Base-by-base conservation (phyloP, 2,329 filamentous ascomycete genomes). In the Penicillium brasilianum region DNA sequence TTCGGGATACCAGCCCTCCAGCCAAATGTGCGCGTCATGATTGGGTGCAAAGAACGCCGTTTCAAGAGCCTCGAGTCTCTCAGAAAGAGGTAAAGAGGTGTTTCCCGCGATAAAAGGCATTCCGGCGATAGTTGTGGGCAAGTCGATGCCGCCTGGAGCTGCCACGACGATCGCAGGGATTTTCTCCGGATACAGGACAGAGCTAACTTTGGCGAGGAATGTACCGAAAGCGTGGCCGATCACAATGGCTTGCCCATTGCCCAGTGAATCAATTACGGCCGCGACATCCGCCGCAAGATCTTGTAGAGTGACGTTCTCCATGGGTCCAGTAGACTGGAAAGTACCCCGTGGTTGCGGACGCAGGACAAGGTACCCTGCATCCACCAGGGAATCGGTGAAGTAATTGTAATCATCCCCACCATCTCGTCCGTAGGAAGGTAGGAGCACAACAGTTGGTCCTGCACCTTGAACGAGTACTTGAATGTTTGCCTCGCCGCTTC, bases 1-100 rank as follows among this genome's bases (percentile, higher is more conserved):
- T 13, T 46, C 43, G 43, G 43, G 43, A 46, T 46, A 46, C 43
- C 43, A 46, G 20, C 43, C 43, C 18, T 46, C 43, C 43, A 46
- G 7, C 43, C 43, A 46, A 16, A 46, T 46, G 43, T 46, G 43
- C 8, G 43, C 43, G 22, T 46, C 43, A 25, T 46, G 43, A 8
- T 46, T 46, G 18, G 43, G 43, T 25, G 43, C 43, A 46, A 46
- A 46, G 20, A 46, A 46, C 10, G 20, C 43, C 22, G 41, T 44
- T 44, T 20, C n/a, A 18, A 44, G 41, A 22, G 41, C 41, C 41
- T 22, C 43, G 43, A 46, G 43, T 25, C 43, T 7, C 18, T 46
- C 43, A 46, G 43, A 25, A 20, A 46, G 43, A 46, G 43, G 14
- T 9, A 46, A 46, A 20, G 43, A 20, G 18, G 43, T 46, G 22